Conservation (phyloP, 163 green algal genomes). For the Coccomyxa subellipsoidea region DNA sequence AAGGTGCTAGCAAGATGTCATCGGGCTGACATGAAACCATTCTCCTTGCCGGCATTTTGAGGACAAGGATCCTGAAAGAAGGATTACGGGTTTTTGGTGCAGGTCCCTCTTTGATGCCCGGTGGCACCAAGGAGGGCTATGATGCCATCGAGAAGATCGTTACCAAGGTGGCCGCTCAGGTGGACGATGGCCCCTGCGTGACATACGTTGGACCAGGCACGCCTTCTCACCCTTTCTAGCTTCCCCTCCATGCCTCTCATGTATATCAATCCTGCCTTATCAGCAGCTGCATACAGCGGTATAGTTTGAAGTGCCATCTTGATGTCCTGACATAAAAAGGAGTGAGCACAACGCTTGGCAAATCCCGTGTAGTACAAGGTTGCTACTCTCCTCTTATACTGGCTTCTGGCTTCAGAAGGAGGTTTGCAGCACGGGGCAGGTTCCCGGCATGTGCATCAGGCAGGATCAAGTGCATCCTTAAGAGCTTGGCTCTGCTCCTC, state of each 20-base stretch:
- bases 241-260: neutral
- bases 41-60: neutral
- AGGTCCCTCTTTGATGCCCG: conserved; percentile 97
- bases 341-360: no score
- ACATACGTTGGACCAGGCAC: conserved; percentile 82
- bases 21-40: neutral
- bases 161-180: conserved; percentile 90
- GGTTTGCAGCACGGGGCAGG: no score
- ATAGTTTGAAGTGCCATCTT: no score
- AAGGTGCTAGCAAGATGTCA: neutral
- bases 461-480: no score
- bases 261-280: no score
- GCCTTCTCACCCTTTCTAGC: neutral
- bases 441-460: no score
- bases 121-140: conserved; percentile 82
- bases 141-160: conserved; percentile 83
- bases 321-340: no score
- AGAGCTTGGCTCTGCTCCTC: no score
- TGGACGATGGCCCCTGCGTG: conserved; percentile 89
- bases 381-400: no score
- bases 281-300: no score
- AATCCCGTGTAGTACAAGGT: no score
- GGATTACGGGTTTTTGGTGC: conserved; percentile 4
- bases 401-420: no score
- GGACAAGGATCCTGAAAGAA: neutral